Conservation (phyloP, 2,329 filamentous ascomycete genomes). For the Akanthomyces dipterigenus region DNA sequence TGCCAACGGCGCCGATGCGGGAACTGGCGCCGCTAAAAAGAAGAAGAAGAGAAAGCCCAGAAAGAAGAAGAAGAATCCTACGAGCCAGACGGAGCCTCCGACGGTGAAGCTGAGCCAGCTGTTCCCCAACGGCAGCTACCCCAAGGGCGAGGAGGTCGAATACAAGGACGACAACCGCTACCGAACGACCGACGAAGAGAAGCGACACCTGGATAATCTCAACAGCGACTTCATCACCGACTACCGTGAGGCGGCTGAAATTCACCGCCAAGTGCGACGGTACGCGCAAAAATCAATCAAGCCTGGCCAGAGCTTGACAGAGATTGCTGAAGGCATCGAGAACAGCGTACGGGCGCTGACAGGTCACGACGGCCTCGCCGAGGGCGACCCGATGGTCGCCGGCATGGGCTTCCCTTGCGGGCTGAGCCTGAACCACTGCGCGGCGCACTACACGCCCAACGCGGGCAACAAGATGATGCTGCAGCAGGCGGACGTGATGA, state of each 20-base stretch:
- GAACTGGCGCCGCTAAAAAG: constrained; percentile 32
- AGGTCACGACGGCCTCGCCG: constrained; percentile 67
- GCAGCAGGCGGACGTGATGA: constrained; percentile 69
- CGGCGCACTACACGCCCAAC: constrained; percentile 83
- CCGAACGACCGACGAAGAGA: constrained; percentile 76
- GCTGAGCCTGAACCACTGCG: constrained; percentile 76
- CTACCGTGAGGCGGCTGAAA: constrained; percentile 78
- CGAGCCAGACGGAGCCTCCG: constrained; percentile 67
- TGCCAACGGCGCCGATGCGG: constrained; percentile 27
- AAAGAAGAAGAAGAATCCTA: constrained; percentile 72
- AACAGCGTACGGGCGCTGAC: constrained; percentile 70
- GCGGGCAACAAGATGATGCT: constrained; percentile 75
- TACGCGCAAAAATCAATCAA: constrained; percentile 76
- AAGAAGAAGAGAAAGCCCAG: constrained; percentile 77
- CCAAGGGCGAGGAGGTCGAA: constrained; percentile 69
- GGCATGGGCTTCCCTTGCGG: constrained; percentile 86
- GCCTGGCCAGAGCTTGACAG: constrained; percentile 71
- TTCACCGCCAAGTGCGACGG: constrained; percentile 81
- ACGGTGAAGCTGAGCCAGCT: constrained; percentile 64
- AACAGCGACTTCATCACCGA: constrained; percentile 74
- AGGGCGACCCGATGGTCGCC: constrained; percentile 70
- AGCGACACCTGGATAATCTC: constrained; percentile 73
- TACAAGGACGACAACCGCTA: constrained; percentile 71
- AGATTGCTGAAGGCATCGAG: constrained; percentile 84
- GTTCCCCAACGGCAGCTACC: constrained; percentile 66